Conservation (phyloP, 306 rosid genomes). For the Oxytropis ochrocephala region DNA sequence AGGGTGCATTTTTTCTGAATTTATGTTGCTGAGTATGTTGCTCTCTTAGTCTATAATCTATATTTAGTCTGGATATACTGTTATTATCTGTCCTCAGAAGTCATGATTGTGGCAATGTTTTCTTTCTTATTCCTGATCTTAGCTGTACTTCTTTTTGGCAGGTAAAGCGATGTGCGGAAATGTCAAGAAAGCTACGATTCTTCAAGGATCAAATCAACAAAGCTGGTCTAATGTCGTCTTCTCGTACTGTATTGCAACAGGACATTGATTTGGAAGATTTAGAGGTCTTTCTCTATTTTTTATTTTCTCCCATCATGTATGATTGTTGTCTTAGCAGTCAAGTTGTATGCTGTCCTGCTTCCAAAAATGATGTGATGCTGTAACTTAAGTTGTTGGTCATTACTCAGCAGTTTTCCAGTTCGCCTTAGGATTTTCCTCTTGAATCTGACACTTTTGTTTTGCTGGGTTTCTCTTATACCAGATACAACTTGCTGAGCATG, state of each 20-base stretch:
- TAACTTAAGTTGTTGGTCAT: slow-evolving; percentile 6
- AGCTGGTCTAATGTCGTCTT: slow-evolving; percentile 63
- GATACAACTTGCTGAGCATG: slow-evolving; percentile 93
- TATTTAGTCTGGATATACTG: neutral
- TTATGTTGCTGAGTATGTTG: neutral
- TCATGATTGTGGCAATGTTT: neutral
- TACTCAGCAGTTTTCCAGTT: slow-evolving; percentile 7
- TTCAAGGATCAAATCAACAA: slow-evolving; percentile 88
- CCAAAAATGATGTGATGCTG: slow-evolving; percentile 5
- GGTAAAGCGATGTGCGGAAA: slow-evolving; percentile 99
- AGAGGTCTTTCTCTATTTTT: slow-evolving; percentile 57
- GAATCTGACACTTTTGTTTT: slow-evolving; percentile 24
- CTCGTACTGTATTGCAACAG: slow-evolving; percentile 54
- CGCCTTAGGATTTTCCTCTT: slow-evolving; percentile 15
- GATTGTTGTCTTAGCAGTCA: slow-evolving; percentile 11
- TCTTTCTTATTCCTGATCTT: neutral
- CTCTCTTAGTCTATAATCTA: neutral
- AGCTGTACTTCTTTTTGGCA: slow-evolving; percentile 34
- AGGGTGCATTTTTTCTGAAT: neutral
- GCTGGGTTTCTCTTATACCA: slow-evolving; percentile 29
- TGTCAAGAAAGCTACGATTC: slow-evolving; percentile 91
- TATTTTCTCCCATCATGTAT: neutral
- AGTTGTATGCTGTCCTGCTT: slow-evolving; percentile 21
- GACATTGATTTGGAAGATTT: slow-evolving; percentile 80
- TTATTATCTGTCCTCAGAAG: neutral